A percentile compares a stretch with the other conserved stretches of the same genome.
phyloP scores from a whole-genome alignment of 805 yeast species.

The Candida adriatica region DNA sequence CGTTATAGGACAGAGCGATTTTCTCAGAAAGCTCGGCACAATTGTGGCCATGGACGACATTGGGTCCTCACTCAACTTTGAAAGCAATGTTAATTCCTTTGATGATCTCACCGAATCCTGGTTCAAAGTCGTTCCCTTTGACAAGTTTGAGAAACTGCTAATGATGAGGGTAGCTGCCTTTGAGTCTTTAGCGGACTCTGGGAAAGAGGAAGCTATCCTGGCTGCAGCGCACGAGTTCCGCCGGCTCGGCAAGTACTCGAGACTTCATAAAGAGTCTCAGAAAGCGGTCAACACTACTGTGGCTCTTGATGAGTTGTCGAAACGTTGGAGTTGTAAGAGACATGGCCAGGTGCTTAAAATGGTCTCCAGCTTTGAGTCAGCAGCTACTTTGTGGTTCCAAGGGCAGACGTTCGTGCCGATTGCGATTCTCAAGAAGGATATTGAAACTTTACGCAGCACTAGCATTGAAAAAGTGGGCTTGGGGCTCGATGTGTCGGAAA shows the following conservation, averaged over 20 bases:
- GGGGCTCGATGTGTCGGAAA: conserved; percentile 15
- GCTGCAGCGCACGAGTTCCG: conserved; percentile 32
- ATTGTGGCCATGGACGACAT: conserved; percentile 13
- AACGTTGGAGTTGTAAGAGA: conserved; percentile 5
- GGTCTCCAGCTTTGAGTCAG: conserved; percentile 36
- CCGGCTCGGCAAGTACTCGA: conserved; percentile 35
- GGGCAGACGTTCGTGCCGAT: conserved; percentile 56
- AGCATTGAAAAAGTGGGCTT: conserved; percentile 4
- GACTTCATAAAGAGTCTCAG: conserved; percentile 35
- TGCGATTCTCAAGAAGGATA: conserved; percentile 36
- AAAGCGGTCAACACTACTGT: conserved; percentile 45
- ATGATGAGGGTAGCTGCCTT: conserved; percentile 34
- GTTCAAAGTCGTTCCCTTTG: conserved; percentile 31
- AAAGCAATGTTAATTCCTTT: conserved; percentile 3
- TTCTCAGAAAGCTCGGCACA: conserved; percentile 6
- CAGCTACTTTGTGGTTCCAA: conserved; percentile 59
- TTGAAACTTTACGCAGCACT: conserved; percentile 7
- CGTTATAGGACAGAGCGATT: conserved; percentile 1
- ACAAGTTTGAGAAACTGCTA: conserved; percentile 36
- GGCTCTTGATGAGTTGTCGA: conserved; percentile 33
- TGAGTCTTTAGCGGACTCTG: conserved; percentile 3
- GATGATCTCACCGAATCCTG: conserved; percentile 23
- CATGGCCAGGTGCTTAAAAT: conserved; percentile 2
- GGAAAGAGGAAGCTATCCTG: conserved; percentile 15
- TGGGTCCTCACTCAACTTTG: not conserved